phyloP scores from a whole-genome alignment of 805 yeast genomes.

The Candida tallmaniae region DNA sequence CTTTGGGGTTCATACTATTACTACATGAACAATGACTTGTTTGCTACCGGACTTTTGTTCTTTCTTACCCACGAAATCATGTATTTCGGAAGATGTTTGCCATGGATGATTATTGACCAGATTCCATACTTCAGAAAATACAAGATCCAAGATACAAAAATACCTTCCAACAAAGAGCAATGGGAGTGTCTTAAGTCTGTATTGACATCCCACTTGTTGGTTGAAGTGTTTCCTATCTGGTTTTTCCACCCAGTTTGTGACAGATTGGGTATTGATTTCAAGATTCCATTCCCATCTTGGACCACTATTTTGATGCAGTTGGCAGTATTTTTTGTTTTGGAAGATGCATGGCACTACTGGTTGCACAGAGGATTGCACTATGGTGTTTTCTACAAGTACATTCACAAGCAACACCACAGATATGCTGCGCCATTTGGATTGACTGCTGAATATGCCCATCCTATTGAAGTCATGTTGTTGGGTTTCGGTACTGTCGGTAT shows the following conservation, averaged over 20 bases:
- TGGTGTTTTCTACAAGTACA: constrained; percentile 52
- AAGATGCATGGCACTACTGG: constrained; percentile 61
- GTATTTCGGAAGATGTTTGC: constrained; percentile 56
- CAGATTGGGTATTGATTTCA: constrained; percentile 43
- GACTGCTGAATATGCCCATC: constrained; percentile 60
- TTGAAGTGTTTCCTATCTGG: constrained; percentile 61
- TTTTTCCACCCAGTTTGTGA: constrained; percentile 55
- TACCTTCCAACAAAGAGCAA: constrained; percentile 53
- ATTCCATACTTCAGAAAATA: constrained; percentile 48
- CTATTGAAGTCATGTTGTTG: constrained; percentile 51
- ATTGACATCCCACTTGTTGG: constrained; percentile 50
- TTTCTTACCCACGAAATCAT: constrained; percentile 52
- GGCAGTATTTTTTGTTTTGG: constrained; percentile 47
- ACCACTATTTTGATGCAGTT: constrained; percentile 41
- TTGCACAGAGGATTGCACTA: constrained; percentile 53
- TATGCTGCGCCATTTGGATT: constrained; percentile 62
- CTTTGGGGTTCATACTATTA: constrained; percentile 55
- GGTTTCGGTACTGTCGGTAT: constrained; percentile 61
- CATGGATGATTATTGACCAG: constrained; percentile 53
- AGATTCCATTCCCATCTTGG: constrained; percentile 51
- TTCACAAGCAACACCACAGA: constrained; percentile 58
- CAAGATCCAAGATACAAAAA: constrained; percentile 50
- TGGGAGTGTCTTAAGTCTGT: constrained; percentile 62
- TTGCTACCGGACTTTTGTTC: constrained; percentile 56
- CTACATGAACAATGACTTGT: constrained; percentile 49